Evolutionary conservation across 768 basidiomycete genomes (phyloP).

Genomic region (Collybiopsis luxurians): DNA sequence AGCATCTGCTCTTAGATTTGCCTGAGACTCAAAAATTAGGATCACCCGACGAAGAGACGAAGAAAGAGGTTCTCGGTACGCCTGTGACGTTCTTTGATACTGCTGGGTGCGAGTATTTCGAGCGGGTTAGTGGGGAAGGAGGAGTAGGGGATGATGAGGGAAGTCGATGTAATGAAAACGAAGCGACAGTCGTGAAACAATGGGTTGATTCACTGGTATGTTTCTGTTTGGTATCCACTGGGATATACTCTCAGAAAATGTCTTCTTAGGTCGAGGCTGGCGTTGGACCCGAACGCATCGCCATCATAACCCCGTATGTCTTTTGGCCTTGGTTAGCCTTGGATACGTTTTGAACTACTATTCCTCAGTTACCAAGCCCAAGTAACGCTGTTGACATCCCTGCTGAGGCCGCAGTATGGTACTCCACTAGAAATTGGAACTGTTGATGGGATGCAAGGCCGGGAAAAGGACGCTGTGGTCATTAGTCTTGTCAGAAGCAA

Average conservation of each 20-base stretch:
- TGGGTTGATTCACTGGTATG: conserved; percentile 80
- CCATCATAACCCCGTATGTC: conserved; percentile 83
- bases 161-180: conserved; percentile 92
- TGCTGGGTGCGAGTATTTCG: conserved; percentile 90
- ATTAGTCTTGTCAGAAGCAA: conserved; percentile 94
- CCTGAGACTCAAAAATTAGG: conserved; percentile 37
- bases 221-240: background rate
- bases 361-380: conserved; percentile 84
- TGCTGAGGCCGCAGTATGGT: conserved; percentile 71
- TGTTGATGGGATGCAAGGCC: conserved; percentile 96
- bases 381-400: conserved; percentile 76
- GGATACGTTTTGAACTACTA: background rate
- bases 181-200: conserved; percentile 77
- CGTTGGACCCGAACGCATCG: conserved; percentile 69
- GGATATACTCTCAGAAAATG: background rate
- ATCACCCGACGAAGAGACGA: conserved; percentile 53
- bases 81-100: conserved; percentile 95
- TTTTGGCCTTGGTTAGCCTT: no score
- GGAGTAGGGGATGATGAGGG: conserved; percentile 70
- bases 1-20: conserved; percentile 71
- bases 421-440: conserved; percentile 83
- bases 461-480: conserved; percentile 92
- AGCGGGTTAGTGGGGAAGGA: conserved; percentile 68
- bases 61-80: conserved; percentile 67
- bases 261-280: conserved; percentile 52